These are phyloP conservation scores for Chaetomium sp. DNA, from an alignment of 2,329 filamentous ascomycete genomes.

Conservation along the genomic window DNA sequence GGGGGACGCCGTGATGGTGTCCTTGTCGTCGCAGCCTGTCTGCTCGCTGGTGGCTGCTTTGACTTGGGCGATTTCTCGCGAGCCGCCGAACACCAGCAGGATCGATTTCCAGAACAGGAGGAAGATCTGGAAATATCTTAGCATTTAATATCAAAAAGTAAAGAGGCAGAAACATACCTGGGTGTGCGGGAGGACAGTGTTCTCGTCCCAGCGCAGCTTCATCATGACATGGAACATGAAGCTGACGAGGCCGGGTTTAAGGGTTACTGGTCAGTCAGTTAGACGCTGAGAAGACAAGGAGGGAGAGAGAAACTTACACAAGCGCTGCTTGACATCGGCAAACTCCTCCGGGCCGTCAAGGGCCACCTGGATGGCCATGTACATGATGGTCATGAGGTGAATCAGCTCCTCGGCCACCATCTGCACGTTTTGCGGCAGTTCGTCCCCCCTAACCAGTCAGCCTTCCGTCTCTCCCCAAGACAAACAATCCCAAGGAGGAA, in stretches of 20 bases:
- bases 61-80: conserved; percentile 61
- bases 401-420: conserved; percentile 54
- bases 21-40: conserved; percentile 53
- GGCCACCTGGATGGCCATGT: conserved; percentile 51
- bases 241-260: conserved; percentile 63
- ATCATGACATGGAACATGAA: conserved; percentile 65
- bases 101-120: conserved; percentile 89
- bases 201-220: conserved; percentile 67
- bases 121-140: conserved; percentile 50
- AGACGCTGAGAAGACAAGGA: no score
- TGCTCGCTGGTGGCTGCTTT: conserved; percentile 66
- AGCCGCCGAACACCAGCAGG: conserved; percentile 77
- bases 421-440: conserved; percentile 39
- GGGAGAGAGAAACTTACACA: conserved; percentile 40
- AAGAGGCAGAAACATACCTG: conserved; percentile 38
- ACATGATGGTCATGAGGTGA: conserved; percentile 58
- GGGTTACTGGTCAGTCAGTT: conserved; percentile 37
- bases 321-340: conserved; percentile 39
- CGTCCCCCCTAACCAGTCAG: conserved; percentile 37
- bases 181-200: conserved; percentile 53
- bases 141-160: background rate
- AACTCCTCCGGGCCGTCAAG: conserved; percentile 47
- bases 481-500: conserved; percentile 25
- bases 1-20: conserved; percentile 86
- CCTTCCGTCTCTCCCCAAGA: background rate